These are phyloP conservation scores for Myrica gale DNA, from an alignment of 306 rosid genomes.

Conservation along the genomic window DNA sequence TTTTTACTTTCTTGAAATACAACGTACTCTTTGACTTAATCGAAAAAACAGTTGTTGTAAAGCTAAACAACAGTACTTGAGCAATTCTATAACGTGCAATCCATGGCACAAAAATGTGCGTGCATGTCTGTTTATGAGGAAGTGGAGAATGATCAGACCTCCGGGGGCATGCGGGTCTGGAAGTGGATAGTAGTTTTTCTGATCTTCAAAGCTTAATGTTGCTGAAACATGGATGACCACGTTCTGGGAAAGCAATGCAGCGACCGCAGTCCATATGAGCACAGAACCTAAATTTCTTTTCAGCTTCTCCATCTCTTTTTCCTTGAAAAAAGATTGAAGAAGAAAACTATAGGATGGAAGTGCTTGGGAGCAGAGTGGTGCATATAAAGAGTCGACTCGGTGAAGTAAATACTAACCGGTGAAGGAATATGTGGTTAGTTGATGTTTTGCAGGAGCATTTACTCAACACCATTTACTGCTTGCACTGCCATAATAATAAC, in stretches of 20 bases:
- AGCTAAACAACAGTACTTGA: neutral
- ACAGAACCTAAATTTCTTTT: conserved; percentile 40
- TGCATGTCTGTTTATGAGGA: neutral
- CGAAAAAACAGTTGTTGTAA: neutral
- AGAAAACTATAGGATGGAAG: conserved; percentile 27
- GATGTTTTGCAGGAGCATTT: conserved; percentile 71
- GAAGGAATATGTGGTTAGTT: conserved; percentile 69
- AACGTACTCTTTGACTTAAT: neutral
- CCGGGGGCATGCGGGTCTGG: conserved; percentile 58
- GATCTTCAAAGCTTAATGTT: conserved; percentile 45
- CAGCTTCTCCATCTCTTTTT: conserved; percentile 42
- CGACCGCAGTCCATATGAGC: conserved; percentile 40
- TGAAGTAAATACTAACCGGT: conserved; percentile 75
- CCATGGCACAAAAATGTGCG: neutral
- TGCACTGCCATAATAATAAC: conserved; percentile 22
- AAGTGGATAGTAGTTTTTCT: conserved; percentile 56
- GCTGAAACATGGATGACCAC: conserved; percentile 52
- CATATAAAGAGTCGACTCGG: conserved; percentile 45
- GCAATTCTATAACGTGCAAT: neutral
- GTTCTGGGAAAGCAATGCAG: conserved; percentile 58
- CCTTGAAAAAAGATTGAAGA: conserved; percentile 3
- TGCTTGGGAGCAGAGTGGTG: conserved; percentile 33
- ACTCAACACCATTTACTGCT: conserved; percentile 48
- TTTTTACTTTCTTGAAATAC: neutral
- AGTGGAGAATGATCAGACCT: conserved; percentile 45